phyloP scores from a whole-genome alignment of 805 yeast species.

The Cyberlindnera maritima region DNA sequence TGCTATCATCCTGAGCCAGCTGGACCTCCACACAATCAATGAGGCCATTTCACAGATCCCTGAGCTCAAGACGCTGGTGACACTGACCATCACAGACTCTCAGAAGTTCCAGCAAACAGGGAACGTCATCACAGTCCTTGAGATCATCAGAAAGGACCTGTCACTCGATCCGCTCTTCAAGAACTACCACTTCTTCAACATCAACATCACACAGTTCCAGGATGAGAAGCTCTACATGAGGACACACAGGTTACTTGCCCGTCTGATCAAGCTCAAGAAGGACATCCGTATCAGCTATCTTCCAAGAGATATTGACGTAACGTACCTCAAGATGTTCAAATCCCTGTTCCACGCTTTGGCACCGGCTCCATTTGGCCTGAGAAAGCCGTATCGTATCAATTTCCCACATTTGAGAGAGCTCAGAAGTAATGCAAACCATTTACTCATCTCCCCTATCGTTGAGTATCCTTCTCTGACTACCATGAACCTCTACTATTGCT shows the following conservation, averaged over 20 bases:
- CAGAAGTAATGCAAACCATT: slow-evolving; percentile 24
- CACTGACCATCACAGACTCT: slow-evolving; percentile 12
- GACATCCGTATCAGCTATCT: slow-evolving; percentile 14
- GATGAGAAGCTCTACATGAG: slow-evolving; percentile 8
- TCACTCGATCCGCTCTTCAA: slow-evolving; percentile 10
- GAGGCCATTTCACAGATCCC: slow-evolving; percentile 13
- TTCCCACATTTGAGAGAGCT: slow-evolving; percentile 15
- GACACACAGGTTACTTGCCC: slow-evolving; percentile 14
- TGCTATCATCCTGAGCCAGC: slow-evolving; percentile 3
- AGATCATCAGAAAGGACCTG: slow-evolving; percentile 9
- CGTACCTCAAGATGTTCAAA: slow-evolving; percentile 24
- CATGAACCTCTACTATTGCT: slow-evolving; percentile 25
- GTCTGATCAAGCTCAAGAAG: slow-evolving; percentile 10
- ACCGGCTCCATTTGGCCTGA: slow-evolving; percentile 1
- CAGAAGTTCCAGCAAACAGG: background rate
- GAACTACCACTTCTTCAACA: slow-evolving; percentile 18
- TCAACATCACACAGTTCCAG: slow-evolving; percentile 9
- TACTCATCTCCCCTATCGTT: slow-evolving; percentile 15
- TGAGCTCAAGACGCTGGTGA: slow-evolving; percentile 12
- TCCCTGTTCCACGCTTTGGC: slow-evolving; percentile 15
- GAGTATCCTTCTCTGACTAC: slow-evolving; percentile 14
- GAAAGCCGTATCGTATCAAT: slow-evolving; percentile 2
- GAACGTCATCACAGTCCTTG: slow-evolving; percentile 9
- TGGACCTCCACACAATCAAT: slow-evolving; percentile 6
- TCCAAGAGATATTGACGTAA: slow-evolving; percentile 17